Evolutionary conservation across 495 filamentous ascomycete species (phyloP).

Genomic region (Penicillium daleae): DNA sequence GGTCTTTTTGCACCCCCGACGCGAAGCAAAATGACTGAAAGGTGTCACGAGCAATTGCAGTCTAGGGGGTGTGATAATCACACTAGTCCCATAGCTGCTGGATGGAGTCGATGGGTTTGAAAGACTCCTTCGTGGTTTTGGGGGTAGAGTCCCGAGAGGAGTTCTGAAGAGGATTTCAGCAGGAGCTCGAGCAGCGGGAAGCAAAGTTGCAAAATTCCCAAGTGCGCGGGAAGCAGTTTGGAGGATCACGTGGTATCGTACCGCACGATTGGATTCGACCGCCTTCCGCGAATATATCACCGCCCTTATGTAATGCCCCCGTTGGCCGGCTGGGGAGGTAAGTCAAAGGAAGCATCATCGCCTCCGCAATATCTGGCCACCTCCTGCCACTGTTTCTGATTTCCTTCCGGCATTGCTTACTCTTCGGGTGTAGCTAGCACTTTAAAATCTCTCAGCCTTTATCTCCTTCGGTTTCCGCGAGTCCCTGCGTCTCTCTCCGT

Average conservation of each 20-base stretch:
- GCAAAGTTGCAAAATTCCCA: slow-evolving; percentile 38
- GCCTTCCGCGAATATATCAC: slow-evolving; percentile 32
- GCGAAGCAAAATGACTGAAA: slow-evolving; percentile 21
- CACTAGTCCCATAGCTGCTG: slow-evolving; percentile 50
- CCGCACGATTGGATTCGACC: slow-evolving; percentile 45
- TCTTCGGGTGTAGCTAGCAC: not conserved
- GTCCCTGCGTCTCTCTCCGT: not conserved
- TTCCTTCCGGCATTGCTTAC: not conserved
- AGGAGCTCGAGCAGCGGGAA: slow-evolving; percentile 15
- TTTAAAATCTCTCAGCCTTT: slow-evolving; percentile 5
- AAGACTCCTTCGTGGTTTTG: slow-evolving; percentile 16
- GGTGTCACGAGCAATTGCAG: slow-evolving; percentile 38
- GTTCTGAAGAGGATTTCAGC: slow-evolving; percentile 7
- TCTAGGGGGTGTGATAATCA: slow-evolving; percentile 33
- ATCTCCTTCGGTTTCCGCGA: not conserved
- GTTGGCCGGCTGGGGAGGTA: not conserved
- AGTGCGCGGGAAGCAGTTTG: slow-evolving; percentile 33
- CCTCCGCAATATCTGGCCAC: slow-evolving; percentile 7
- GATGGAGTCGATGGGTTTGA: slow-evolving; percentile 16
- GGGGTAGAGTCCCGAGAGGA: not conserved
- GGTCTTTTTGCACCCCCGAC: slow-evolving; percentile 21
- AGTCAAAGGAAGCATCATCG: slow-evolving; percentile 9
- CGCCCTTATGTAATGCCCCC: slow-evolving; percentile 22
- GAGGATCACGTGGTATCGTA: slow-evolving; percentile 24
- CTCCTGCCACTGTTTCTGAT: not conserved